Evolutionary conservation across 1,284 basidiomycete genomes (phyloP).

Genomic region (Stereum hirsutum): DNA sequence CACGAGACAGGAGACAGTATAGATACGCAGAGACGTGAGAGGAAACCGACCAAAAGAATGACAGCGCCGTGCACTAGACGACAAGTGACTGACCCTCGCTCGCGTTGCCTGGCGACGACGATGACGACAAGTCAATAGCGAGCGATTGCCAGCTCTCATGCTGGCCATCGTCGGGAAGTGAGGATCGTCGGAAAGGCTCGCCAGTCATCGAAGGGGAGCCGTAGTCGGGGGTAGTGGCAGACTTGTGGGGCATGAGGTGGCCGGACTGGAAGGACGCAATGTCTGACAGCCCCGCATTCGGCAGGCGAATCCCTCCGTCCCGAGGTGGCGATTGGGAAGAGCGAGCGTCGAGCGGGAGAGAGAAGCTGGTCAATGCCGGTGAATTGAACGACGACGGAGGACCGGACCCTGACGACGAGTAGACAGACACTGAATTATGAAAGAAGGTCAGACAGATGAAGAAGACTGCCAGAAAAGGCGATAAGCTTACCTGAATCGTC

Average conservation of each 20-base stretch:
- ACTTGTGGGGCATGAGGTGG: constrained; percentile 26
- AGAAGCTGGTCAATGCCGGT: constrained; percentile 42
- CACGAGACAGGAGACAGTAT: too few species aligned
- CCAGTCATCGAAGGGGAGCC: constrained; percentile 5
- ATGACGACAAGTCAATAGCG: constrained; percentile 20
- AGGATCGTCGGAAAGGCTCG: constrained; percentile 8
- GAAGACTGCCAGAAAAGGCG: not conserved
- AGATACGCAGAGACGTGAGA: constrained; percentile 2
- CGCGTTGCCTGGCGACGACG: constrained; percentile 7
- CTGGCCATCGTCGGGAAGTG: constrained; percentile 20
- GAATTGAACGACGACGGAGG: constrained; percentile 62
- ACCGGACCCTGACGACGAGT: constrained; percentile 50
- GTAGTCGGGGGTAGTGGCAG: constrained; percentile 26
- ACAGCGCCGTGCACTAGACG: constrained; percentile 12
- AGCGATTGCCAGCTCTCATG: constrained; percentile 31
- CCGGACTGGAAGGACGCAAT: constrained; percentile 38
- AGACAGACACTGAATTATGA: constrained; percentile 40
- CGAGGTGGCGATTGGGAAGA: constrained; percentile 43
- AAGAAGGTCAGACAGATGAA: constrained; percentile 9
- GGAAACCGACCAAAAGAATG: not conserved
- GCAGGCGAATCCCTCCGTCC: constrained; percentile 58
- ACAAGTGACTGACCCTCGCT: constrained; percentile 14
- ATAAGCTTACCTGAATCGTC: constrained; percentile 59
- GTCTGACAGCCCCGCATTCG: constrained; percentile 58
- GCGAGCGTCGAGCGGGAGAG: constrained; percentile 41